Evolutionary conservation across 371 early-diverging fungal species (phyloP), one percentile per base, ranked within the genome.

Genomic region (Apophysomyces elegans): DNA sequence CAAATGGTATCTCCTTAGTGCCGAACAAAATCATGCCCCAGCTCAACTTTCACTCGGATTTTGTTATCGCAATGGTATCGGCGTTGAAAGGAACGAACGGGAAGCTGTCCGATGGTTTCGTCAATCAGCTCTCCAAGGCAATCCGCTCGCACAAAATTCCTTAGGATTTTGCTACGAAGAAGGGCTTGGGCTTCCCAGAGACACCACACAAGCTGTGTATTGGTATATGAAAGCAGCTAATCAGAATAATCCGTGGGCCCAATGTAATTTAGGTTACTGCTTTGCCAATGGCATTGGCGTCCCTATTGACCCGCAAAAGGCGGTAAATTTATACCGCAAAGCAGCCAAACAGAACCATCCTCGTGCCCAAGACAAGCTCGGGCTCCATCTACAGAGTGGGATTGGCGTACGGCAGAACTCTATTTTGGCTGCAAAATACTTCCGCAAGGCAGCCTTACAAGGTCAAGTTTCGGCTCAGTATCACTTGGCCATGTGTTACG

Each of bases 281-380:
- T 94, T 91, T 79, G 92, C 93, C 60, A 89, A 92, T 69, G 97
- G 96, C 11, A 86, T 89, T 41, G 95, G 93, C 56, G 86, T 85
- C n/a, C 63, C 70, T 37, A 72, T 79, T 63, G 81, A 92, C 66
- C 72, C 80, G 21, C 66, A 74, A 18, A 76, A 86, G 66, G 93
- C 95, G 3, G 85, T 91, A 14, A 73, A 86, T 56, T 93, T 91
- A 88, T 94, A 95, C 71, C 70, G 76, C 12, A 76, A 82, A 60
- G 87, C 91, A 14, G 91, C 95, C 0, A 74, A 79, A 16, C 88
- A 90, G 58, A 84, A 85, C 64, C 88, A 88, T 74, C 85, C 90
- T 11, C 77, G 90, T 13, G 90, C 90, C 11, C 89, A 92, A 73
- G 91, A 95, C 74, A 93, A 94, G 73, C 79, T 96, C 1, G 97